Conservation (phyloP, 2,329 filamentous ascomycete species). For the Hirsutella minnesotensis region DNA sequence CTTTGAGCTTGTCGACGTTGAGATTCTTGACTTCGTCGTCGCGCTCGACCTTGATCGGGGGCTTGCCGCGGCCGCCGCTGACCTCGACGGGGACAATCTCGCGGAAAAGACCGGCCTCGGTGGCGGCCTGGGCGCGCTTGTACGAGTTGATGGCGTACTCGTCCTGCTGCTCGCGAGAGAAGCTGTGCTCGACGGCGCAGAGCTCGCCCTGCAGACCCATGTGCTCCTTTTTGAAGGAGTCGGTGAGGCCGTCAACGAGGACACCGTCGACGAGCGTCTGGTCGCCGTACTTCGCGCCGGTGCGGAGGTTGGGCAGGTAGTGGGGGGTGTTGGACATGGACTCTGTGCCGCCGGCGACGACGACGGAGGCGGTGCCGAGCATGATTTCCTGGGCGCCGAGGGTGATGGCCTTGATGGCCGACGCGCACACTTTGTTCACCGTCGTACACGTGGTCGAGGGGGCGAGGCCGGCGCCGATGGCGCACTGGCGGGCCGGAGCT, state of each 20-base stretch:
- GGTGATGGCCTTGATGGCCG: constrained; percentile 85
- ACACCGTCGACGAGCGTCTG: constrained; percentile 82
- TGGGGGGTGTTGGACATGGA: constrained; percentile 98
- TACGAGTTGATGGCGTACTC: constrained; percentile 93
- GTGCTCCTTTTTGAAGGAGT: constrained; percentile 91
- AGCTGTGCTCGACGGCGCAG: constrained; percentile 71
- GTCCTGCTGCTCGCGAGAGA: constrained; percentile 80
- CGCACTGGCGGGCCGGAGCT: constrained; percentile 90
- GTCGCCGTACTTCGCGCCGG: constrained; percentile 87
- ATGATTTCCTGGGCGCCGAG: constrained; percentile 95
- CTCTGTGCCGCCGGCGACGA: constrained; percentile 90
- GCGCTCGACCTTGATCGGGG: constrained; percentile 62
- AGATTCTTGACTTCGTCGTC: constrained; percentile 97
- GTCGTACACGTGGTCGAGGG: constrained; percentile 77
- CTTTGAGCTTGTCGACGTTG: constrained; percentile 70
- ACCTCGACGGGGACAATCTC: constrained; percentile 91
- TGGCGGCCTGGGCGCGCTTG: constrained; percentile 81
- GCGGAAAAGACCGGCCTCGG: constrained; percentile 68
- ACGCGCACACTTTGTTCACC: constrained; percentile 98
- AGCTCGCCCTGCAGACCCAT: constrained; percentile 93
- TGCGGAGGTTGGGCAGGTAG: constrained; percentile 81
- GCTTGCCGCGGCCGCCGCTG: constrained; percentile 81
- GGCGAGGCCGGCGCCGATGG: constrained; percentile 75
- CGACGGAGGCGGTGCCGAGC: constrained; percentile 82
- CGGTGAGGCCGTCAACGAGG: constrained; percentile 86